These are phyloP conservation scores for Claviceps paspali DNA, from an alignment of 2,329 filamentous ascomycete genomes.

Conservation along the genomic window DNA sequence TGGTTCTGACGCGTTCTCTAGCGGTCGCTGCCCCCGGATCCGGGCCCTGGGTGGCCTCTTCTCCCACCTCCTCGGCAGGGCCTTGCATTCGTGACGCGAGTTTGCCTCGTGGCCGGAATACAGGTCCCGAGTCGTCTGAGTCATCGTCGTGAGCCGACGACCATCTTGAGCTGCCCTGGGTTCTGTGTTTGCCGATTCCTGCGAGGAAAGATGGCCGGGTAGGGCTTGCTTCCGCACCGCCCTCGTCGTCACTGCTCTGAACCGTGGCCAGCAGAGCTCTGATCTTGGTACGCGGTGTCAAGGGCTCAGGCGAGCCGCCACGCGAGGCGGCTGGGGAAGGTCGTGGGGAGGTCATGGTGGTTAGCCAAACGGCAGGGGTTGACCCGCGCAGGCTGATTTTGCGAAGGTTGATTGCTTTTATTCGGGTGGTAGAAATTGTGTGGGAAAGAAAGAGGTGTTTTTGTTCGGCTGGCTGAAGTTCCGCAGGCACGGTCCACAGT, in stretches of 20 bases:
- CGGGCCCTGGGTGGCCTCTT: constrained; percentile 5
- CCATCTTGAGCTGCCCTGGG: neutral
- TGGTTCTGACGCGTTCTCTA: constrained; percentile 25
- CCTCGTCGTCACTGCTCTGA: constrained; percentile 35
- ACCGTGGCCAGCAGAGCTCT: constrained; percentile 35
- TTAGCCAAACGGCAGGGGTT: neutral
- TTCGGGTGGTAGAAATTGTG: neutral
- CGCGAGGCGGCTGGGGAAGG: constrained; percentile 29
- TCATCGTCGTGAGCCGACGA: constrained; percentile 24
- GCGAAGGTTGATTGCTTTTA: neutral
- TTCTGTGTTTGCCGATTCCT: neutral
- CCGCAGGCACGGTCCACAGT: too few relatives aligned
- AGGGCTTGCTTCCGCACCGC: constrained; percentile 8
- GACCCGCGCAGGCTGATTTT: neutral
- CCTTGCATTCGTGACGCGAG: constrained; percentile 50
- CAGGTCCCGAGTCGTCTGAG: constrained; percentile 25
- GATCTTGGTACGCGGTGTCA: constrained; percentile 40
- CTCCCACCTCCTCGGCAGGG: constrained; percentile 5
- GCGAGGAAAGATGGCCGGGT: constrained; percentile 4
- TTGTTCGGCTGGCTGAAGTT: too few relatives aligned
- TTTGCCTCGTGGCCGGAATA: constrained; percentile 41
- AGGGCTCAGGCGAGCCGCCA: constrained; percentile 26
- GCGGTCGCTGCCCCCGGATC: constrained; percentile 15
- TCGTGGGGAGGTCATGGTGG: constrained; percentile 33
- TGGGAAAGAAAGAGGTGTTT: too few relatives aligned